Conservation (phyloP, 2,329 filamentous ascomycete species). For the Fusarium sp. region DNA sequence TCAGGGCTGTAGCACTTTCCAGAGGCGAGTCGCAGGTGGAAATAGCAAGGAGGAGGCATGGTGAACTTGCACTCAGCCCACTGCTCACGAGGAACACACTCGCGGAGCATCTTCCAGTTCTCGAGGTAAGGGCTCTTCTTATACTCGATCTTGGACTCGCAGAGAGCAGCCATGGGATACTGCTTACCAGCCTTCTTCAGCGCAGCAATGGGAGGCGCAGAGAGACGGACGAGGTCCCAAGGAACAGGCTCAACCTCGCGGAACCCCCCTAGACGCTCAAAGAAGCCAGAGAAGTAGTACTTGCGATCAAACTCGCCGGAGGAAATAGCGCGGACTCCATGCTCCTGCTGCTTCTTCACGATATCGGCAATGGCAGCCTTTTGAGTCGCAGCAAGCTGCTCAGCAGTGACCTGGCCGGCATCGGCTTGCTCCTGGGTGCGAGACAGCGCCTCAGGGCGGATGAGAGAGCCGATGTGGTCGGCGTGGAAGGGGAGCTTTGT, state of each 20-base stretch:
- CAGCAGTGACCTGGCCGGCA: conserved; percentile 53
- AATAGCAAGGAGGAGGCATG: conserved; percentile 73
- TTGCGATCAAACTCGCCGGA: conserved; percentile 73
- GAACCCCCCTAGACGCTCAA: conserved; percentile 57
- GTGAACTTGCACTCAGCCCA: conserved; percentile 74
- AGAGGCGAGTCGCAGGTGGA: conserved; percentile 64
- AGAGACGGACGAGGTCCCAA: conserved; percentile 50
- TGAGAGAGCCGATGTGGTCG: conserved; percentile 76
- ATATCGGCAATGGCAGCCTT: conserved; percentile 71
- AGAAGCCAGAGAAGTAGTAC: conserved; percentile 60
- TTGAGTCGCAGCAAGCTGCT: conserved; percentile 64
- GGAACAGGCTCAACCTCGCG: conserved; percentile 50
- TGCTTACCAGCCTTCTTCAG: conserved; percentile 51
- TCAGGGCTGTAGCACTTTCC: conserved; percentile 63
- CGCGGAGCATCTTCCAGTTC: conserved; percentile 53
- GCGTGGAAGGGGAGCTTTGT: conserved; percentile 68
- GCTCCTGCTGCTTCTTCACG: conserved; percentile 70
- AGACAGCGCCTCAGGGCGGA: conserved; percentile 71
- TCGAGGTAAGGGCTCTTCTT: conserved; percentile 54
- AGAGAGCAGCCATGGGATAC: conserved; percentile 53
- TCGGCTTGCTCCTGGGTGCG: conserved; percentile 59
- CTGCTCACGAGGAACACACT: conserved; percentile 63
- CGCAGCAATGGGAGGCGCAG: conserved; percentile 52
- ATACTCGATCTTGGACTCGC: conserved; percentile 55
- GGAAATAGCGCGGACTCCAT: conserved; percentile 70